These are phyloP conservation scores for Penicillium hesseltinei DNA, from an alignment of 2,329 filamentous ascomycete genomes.

Conservation along the genomic window DNA sequence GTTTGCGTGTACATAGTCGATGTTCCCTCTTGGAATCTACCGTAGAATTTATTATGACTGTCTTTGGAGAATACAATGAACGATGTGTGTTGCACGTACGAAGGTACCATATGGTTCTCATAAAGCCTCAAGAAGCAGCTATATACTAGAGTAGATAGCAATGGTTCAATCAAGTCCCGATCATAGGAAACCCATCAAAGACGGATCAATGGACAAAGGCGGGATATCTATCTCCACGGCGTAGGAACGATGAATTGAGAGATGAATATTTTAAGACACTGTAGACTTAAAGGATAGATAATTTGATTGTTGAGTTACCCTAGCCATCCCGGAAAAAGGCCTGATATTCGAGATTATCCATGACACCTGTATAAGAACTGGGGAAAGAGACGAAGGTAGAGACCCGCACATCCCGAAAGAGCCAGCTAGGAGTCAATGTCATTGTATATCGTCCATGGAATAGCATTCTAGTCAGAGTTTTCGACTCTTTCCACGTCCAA, in stretches of 20 bases:
- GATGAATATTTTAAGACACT: background rate
- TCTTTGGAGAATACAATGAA: background rate
- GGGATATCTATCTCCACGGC: background rate
- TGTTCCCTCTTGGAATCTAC: background rate
- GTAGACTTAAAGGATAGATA: background rate
- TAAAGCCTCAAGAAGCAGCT: background rate
- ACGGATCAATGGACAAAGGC: background rate
- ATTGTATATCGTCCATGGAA: background rate
- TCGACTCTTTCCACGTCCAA: background rate
- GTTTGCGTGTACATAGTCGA: background rate
- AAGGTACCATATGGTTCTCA: background rate
- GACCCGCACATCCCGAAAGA: background rate
- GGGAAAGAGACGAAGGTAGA: background rate
- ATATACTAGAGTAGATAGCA: background rate
- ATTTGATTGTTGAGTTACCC: background rate
- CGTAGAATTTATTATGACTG: background rate
- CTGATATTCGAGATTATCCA: background rate
- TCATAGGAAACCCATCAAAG: background rate
- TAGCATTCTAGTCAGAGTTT: no score
- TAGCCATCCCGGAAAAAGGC: background rate
- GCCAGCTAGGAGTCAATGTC: background rate
- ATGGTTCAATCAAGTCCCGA: background rate
- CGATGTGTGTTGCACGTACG: background rate
- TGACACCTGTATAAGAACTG: background rate
- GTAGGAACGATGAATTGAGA: background rate